A percentile compares a stretch with the other conserved stretches of the same genome.
These are phyloP conservation scores for Populus trichocarpa DNA, from an alignment of 441 rosid genomes.

Conservation along the genomic window DNA sequence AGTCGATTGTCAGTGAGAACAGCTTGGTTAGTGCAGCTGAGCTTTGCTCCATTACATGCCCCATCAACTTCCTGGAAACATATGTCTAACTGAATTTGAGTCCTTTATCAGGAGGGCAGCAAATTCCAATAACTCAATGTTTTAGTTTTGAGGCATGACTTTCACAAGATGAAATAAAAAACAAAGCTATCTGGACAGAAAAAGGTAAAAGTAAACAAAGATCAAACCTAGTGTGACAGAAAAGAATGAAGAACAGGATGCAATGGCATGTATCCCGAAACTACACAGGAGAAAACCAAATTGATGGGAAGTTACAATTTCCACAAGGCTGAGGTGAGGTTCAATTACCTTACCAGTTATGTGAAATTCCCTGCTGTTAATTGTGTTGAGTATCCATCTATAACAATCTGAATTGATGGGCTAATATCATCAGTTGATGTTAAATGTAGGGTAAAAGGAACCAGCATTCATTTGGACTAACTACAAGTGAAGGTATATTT, in stretches of 20 bases:
- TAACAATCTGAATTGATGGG: constrained; percentile 47
- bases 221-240: too few species aligned
- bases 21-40: constrained; percentile 64
- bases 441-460: background rate
- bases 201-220: too few species aligned
- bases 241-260: too few species aligned
- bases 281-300: too few species aligned
- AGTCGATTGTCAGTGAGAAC: constrained; percentile 54
- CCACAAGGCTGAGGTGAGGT: constrained; percentile 32
- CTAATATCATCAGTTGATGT: background rate
- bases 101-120: too few species aligned
- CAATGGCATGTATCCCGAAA: too few species aligned
- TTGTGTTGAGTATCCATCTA: constrained; percentile 95
- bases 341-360: constrained; percentile 94
- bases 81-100: too few species aligned
- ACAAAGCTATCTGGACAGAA: too few species aligned
- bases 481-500: constrained; percentile 1
- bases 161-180: too few species aligned
- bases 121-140: too few species aligned
- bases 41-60: constrained; percentile 63
- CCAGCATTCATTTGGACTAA: constrained; percentile 1
- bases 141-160: too few species aligned
- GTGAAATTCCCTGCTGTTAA: constrained; percentile 83
- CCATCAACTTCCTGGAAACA: constrained; percentile 62
- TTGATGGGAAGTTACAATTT: too few species aligned